Evolutionary conservation across 257 asterid genomes (phyloP).

Genomic region (Asclepias syriaca): DNA sequence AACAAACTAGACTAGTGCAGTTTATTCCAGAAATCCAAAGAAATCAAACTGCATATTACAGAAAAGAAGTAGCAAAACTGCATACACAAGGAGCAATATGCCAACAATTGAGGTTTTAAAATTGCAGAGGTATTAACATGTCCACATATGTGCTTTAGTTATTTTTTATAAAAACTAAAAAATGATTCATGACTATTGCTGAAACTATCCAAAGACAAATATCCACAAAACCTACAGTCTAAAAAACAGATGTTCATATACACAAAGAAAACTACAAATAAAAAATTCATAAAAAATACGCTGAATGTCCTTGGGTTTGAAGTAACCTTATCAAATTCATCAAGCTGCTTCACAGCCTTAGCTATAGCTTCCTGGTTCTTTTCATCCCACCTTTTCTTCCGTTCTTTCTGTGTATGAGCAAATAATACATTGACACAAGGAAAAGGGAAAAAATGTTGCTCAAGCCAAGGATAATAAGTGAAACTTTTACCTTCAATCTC

Average conservation of each 20-base stretch:
- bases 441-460: background rate
- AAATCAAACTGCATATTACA: background rate
- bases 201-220: background rate
- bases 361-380: slow-evolving; percentile 87
- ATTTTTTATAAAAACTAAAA: background rate
- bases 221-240: background rate
- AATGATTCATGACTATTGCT: background rate
- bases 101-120: background rate
- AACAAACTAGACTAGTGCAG: background rate
- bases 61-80: background rate
- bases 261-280: background rate
- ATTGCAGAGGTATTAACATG: background rate
- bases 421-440: slow-evolving; percentile 6
- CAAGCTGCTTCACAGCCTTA: slow-evolving; percentile 81
- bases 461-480: background rate
- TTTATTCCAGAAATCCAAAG: background rate
- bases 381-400: slow-evolving; percentile 86
- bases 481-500: slow-evolving; percentile 64
- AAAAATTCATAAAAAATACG: background rate
- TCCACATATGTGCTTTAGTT: background rate
- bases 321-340: slow-evolving; percentile 68
- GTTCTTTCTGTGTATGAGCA: slow-evolving; percentile 58
- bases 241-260: background rate
- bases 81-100: background rate
- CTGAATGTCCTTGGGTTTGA: background rate